These are phyloP conservation scores for Gautieria morchelliformis DNA, from an alignment of 768 basidiomycete species.

Conservation along the genomic window DNA sequence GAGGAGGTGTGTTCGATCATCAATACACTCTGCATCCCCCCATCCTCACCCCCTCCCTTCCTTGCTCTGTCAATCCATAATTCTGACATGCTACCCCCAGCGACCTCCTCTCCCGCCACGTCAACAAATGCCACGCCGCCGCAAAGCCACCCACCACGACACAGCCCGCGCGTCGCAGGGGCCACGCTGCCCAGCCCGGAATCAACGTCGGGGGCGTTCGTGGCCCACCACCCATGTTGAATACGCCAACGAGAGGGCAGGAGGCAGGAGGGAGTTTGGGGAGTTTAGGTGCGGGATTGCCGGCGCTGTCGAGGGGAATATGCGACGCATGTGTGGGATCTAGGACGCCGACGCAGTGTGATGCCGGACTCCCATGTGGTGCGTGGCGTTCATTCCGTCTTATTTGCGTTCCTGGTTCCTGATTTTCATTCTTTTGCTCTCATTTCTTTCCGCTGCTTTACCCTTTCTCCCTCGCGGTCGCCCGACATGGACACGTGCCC, in stretches of 20 bases:
- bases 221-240: slow-evolving; percentile 2
- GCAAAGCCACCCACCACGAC: slow-evolving; percentile 41
- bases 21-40: slow-evolving; percentile 6
- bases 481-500: neutral
- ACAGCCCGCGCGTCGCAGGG: slow-evolving; percentile 42
- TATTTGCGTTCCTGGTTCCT: too few species aligned
- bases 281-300: too few species aligned
- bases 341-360: slow-evolving; percentile 51
- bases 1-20: slow-evolving; percentile 43
- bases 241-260: neutral
- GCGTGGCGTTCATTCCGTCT: slow-evolving; percentile 18
- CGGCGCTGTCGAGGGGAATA: slow-evolving; percentile 51
- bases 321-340: slow-evolving; percentile 79
- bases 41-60: neutral
- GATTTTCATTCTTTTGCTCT: slow-evolving; percentile 4
- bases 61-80: neutral
- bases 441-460: neutral
- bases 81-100: slow-evolving; percentile 26
- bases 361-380: slow-evolving; percentile 75
- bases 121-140: slow-evolving; percentile 80
- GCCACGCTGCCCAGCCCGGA: slow-evolving; percentile 50
- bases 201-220: slow-evolving; percentile 1
- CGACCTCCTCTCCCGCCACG: slow-evolving; percentile 76
- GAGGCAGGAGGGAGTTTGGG: too few species aligned
- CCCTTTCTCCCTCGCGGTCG: slow-evolving; percentile 1